Evolutionary conservation across 1,284 basidiomycete species (phyloP), one percentile per base, ranked within the genome.

Genomic region (Erythrobasidium hasegawianum): DNA sequence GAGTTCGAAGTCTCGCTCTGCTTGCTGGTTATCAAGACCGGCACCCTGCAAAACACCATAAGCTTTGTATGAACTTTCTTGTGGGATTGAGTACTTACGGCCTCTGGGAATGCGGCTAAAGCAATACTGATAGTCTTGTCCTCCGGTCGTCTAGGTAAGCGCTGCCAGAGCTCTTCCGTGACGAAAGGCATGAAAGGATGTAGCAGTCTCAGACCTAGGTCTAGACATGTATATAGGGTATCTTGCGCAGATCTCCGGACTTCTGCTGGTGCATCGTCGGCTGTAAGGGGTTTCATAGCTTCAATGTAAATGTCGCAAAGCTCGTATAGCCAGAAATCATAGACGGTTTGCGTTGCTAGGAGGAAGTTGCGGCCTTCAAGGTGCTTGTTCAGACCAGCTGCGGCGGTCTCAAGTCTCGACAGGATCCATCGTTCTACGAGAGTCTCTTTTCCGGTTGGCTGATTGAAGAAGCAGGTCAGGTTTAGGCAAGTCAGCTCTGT

Each of bases 111-210:
- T 22, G 83, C 78, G 0, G 93, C 82, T 29, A 97, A 78, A 87
- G 95, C 94, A 78, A 99, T 93, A 0, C 90, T 91, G 20, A 86
- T 85, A 9, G 87, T 89, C 9, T 82, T 75, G 77, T 97, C 93
- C 58, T 86, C 86, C 0, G 87, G 85, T 64, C 94, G 82, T 13
- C 92, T 82, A 0, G 94, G 93, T 10, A 98, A 81, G 49, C 94
- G 86, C 77, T 99, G 96, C 96, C 96, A 98, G 18, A 99, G 81
- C 78, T 98, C 96, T 79, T 99, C 96, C 1, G 95, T 97, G 49
- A 99, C 92, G 78, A 88, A 98, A 1, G 96, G 96, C 96, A 98
- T 98, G 81, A 97, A 95, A 1, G 96, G 95, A 78, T 98, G 96
- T 13, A 98, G 81, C 9, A 99, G 81, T 55, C 87, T 85, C 58